Base-by-base conservation (phyloP, 1,284 basidiomycete species). In the Sporisorium iseilematis-ciliati region DNA sequence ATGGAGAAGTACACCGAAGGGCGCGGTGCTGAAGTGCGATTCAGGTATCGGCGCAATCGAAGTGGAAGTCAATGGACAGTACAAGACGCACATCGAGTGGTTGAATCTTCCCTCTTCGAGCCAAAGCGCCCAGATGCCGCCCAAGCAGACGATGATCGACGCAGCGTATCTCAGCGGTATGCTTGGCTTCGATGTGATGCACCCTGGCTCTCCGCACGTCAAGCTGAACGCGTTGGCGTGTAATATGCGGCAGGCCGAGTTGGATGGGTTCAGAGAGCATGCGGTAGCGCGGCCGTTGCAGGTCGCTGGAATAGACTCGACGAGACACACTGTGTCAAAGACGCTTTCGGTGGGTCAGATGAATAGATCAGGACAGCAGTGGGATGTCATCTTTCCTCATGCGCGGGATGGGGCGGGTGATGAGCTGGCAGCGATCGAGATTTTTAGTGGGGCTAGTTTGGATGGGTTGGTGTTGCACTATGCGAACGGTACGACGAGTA, bases 191-290 rank as follows among this genome's bases (percentile, higher is more conserved):
- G 69, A 78, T 48, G 69, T 74, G 8, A 55, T 38, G 3, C 40
- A 59, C 10, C 58, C 57, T 1, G n/a, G 35, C 12, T 63, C 67
- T 1, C 67, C 63, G 10, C 31, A 46, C 7, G 63, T 75, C 16
- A 67, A 52, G 40, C 56, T 79, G 38, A 79, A 60, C 12, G 66
- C 59, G 12, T 14, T 77, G 14, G 77, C 29, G 7, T 77, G 74
- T 57, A 79, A 79, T 40, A 67, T 79, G 74, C 65, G 74, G 2
- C 66, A 76, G 43, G 66, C 58, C 7, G 57, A 70, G 35, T 29
- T 77, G 4, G 57, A 65, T 11, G 71, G 67, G 20, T 77, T 52
- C 42, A 35, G 59, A 2, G 38, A 53, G 7, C 41, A 66, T 12
- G 75, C 53, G 20, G 20, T 66, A 23, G 66, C 64, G 8, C 26